Conservation (phyloP, 768 basidiomycete species). For the Boletus sensibilis region DNA sequence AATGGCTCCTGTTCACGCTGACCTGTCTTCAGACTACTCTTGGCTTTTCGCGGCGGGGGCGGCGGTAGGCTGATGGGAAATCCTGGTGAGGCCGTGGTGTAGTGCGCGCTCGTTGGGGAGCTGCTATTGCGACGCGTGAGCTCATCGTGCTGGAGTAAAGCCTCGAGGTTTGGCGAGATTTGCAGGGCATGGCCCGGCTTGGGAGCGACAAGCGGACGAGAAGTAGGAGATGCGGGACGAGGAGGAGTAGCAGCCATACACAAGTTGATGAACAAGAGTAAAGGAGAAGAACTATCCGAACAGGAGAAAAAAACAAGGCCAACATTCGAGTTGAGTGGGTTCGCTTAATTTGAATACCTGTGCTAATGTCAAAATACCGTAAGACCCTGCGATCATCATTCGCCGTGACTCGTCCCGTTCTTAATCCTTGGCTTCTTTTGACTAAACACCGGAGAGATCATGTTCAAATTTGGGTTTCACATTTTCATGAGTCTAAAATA, state of each 20-base stretch:
- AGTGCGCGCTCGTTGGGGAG: conserved; percentile 21
- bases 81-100: conserved; percentile 11
- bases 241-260: conserved; percentile 25
- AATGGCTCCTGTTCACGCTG: conserved; percentile 17
- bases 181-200: conserved; percentile 33
- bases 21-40: conserved; percentile 10
- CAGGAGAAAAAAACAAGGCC: not conserved
- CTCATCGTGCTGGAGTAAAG: conserved; percentile 57
- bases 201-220: not conserved
- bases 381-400: not conserved
- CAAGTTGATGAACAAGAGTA: not conserved
- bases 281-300: not conserved
- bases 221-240: conserved; percentile 19
- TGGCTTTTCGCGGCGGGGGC: conserved; percentile 33
- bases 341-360: conserved; percentile 24
- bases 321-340: not conserved
- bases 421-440: too few relatives aligned
- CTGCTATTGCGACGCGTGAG: conserved; percentile 36
- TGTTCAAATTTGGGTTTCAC: too few relatives aligned
- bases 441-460: too few relatives aligned
- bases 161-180: conserved; percentile 61
- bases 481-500: too few relatives aligned
- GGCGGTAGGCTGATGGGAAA: conserved; percentile 31
- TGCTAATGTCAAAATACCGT: conserved; percentile 5
- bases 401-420: too few relatives aligned